Conservation (phyloP, 2,329 filamentous ascomycete genomes). For the Neospermospora avenae region DNA sequence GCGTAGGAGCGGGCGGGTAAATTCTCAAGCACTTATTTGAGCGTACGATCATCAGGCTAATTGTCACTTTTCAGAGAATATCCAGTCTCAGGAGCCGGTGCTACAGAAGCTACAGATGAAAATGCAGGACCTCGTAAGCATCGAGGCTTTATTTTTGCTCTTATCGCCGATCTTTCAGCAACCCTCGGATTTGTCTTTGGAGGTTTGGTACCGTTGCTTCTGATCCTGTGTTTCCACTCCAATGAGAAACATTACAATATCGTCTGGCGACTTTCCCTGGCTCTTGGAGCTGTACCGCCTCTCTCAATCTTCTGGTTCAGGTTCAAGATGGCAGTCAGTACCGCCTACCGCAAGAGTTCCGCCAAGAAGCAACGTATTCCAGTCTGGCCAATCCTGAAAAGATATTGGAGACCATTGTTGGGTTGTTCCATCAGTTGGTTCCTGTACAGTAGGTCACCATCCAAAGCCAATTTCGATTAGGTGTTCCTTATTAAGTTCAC, state of each 20-base stretch:
- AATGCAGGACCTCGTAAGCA: slow-evolving; percentile 41
- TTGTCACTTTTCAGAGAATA: slow-evolving; percentile 40
- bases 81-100: slow-evolving; percentile 47
- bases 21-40: neutral
- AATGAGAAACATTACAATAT: slow-evolving; percentile 39
- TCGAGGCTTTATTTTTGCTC: slow-evolving; percentile 54
- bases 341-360: slow-evolving; percentile 37
- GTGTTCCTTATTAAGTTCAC: slow-evolving; percentile 19
- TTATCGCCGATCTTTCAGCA: slow-evolving; percentile 49
- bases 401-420: slow-evolving; percentile 59
- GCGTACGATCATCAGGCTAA: neutral
- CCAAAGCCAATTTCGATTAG: neutral
- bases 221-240: slow-evolving; percentile 42
- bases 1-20: slow-evolving; percentile 40
- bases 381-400: slow-evolving; percentile 42
- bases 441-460: neutral
- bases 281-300: slow-evolving; percentile 40
- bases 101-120: slow-evolving; percentile 53
- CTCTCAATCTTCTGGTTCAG: slow-evolving; percentile 52
- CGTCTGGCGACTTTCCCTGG: slow-evolving; percentile 52
- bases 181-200: slow-evolving; percentile 50
- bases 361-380: slow-evolving; percentile 41
- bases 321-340: slow-evolving; percentile 49
- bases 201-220: slow-evolving; percentile 44
- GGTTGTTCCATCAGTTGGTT: slow-evolving; percentile 44